Percentiles rank a stretch among this genome's conserved stretches.
Conservation (phyloP, 495 filamentous ascomycete species). For the Hypoxylon subgilvum region DNA sequence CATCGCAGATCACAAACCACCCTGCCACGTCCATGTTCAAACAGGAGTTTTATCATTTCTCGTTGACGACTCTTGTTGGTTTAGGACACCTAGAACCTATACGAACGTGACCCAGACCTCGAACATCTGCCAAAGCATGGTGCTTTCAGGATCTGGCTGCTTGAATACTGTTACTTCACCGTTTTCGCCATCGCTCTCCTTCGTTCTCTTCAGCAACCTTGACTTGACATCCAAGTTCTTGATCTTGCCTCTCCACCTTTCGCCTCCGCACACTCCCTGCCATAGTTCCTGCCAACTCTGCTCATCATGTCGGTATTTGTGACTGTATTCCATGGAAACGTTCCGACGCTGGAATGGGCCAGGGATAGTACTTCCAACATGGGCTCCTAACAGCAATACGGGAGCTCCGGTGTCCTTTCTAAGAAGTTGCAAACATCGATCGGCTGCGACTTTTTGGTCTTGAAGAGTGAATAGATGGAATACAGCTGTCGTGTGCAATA, state of each 20-base stretch:
- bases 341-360: not conserved
- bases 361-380: constrained; percentile 27
- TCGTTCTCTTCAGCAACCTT: constrained; percentile 13
- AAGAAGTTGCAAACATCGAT: constrained; percentile 39
- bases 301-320: constrained; percentile 17
- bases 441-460: constrained; percentile 19
- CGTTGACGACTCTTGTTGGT: no score
- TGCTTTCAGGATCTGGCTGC: not conserved
- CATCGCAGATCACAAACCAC: no score
- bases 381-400: constrained; percentile 35
- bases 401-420: constrained; percentile 32
- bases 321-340: not conserved
- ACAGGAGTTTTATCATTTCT: no score
- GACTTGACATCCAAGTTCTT: constrained; percentile 28
- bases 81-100: no score
- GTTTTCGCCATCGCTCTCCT: constrained; percentile 4
- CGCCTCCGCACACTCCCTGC: constrained; percentile 18
- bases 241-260: constrained; percentile 23
- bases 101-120: constrained; percentile 37
- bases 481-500: constrained; percentile 32
- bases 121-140: constrained; percentile 31
- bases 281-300: constrained; percentile 33
- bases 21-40: no score
- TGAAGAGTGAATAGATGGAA: constrained; percentile 39
- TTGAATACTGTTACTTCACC: constrained; percentile 8